Evolutionary conservation across 768 basidiomycete genomes (phyloP).

Genomic region (Clitopilus passeckerianus): DNA sequence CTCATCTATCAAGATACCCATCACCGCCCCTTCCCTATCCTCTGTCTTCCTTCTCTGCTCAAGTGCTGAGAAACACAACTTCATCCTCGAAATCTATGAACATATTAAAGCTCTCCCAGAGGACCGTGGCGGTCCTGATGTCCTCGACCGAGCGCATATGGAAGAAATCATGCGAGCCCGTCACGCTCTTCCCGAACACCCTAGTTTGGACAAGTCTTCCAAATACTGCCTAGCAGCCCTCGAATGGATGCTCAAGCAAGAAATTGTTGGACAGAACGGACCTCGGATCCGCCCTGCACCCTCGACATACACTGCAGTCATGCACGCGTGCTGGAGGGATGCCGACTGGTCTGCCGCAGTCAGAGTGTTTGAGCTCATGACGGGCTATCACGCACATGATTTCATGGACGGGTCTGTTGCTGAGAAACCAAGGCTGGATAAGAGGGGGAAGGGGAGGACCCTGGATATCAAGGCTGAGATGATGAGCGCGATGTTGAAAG

Average conservation of each 20-base stretch:
- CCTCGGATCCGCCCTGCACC: slow-evolving; percentile 41
- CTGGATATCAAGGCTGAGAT: slow-evolving; percentile 46
- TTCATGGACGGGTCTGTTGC: slow-evolving; percentile 44
- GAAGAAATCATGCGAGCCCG: slow-evolving; percentile 59
- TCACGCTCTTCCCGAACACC: slow-evolving; percentile 29
- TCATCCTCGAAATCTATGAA: slow-evolving; percentile 53
- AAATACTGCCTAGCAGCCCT: slow-evolving; percentile 51
- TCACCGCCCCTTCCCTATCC: slow-evolving; percentile 44
- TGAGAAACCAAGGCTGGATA: slow-evolving; percentile 31
- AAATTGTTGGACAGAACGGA: slow-evolving; percentile 37
- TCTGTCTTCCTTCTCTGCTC: slow-evolving; percentile 56
- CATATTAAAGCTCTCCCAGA: slow-evolving; percentile 48
- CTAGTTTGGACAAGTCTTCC: slow-evolving; percentile 24
- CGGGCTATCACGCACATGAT: slow-evolving; percentile 53
- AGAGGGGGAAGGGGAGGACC: slow-evolving; percentile 36
- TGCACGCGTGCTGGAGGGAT: slow-evolving; percentile 59
- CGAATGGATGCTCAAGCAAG: slow-evolving; percentile 66
- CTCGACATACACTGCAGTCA: slow-evolving; percentile 55
- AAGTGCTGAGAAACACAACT: slow-evolving; percentile 35
- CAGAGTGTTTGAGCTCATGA: slow-evolving; percentile 66
- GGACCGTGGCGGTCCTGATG: slow-evolving; percentile 26
- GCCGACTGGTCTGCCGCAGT: slow-evolving; percentile 58
- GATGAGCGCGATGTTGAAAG: slow-evolving; percentile 52
- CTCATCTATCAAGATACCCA: slow-evolving; percentile 30
- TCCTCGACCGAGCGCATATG: slow-evolving; percentile 52